Conservation (phyloP, 345 rosid genomes). For the Limnanthes douglasii region DNA sequence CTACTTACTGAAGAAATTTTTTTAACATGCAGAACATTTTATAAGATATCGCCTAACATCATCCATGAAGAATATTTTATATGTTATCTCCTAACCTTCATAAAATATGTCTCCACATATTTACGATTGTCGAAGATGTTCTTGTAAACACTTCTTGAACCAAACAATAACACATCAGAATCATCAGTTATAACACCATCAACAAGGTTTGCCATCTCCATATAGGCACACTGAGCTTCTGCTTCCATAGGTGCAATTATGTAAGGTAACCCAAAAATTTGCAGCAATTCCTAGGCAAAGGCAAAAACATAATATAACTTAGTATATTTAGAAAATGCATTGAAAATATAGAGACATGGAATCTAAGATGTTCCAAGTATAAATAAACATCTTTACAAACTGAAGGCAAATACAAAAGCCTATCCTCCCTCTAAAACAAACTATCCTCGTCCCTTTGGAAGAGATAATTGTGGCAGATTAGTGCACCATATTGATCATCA, state of each 20-base stretch:
- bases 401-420: no score
- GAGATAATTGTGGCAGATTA: no score
- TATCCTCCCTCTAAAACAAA: no score
- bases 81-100: slow-evolving; percentile 58
- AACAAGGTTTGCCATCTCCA: slow-evolving; percentile 76
- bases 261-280: slow-evolving; percentile 96
- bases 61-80: no score
- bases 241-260: slow-evolving; percentile 98
- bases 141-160: slow-evolving; percentile 78
- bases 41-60: no score
- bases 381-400: no score
- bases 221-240: slow-evolving; percentile 91
- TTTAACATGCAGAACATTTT: no score
- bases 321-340: background rate
- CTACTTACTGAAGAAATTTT: no score
- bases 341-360: no score
- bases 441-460: no score
- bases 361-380: no score
- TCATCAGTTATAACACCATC: slow-evolving; percentile 98
- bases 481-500: no score
- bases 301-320: slow-evolving; percentile 4
- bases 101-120: slow-evolving; percentile 88
- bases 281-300: slow-evolving; percentile 64
- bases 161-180: slow-evolving; percentile 90
- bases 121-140: slow-evolving; percentile 96